Percentiles rank a stretch among this genome's conserved stretches.
Conservation (phyloP, 2,329 filamentous ascomycete species). For the Calonectria ilicicola region DNA sequence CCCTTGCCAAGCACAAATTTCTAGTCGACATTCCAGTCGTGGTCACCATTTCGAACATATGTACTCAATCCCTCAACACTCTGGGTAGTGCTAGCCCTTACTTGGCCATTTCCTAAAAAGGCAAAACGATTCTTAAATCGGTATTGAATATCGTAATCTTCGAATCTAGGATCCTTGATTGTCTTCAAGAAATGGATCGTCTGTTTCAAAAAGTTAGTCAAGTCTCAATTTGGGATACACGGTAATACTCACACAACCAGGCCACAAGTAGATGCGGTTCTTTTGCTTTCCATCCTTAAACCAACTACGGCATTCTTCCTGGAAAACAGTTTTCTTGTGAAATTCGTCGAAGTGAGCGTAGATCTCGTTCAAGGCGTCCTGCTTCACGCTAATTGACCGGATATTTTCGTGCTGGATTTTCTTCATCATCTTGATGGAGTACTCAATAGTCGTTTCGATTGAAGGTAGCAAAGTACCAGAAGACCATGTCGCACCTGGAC, state of each 20-base stretch:
- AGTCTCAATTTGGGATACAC: neutral
- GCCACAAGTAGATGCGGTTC: conserved; percentile 49
- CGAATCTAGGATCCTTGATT: conserved; percentile 49
- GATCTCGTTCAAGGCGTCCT: conserved; percentile 49
- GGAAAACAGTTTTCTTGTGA: conserved; percentile 50
- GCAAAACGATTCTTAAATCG: conserved; percentile 52
- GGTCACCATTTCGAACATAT: conserved; percentile 57
- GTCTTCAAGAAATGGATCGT: conserved; percentile 52
- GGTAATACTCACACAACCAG: conserved; percentile 44
- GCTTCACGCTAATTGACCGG: conserved; percentile 48
- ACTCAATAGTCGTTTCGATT: conserved; percentile 57
- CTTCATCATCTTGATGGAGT: conserved; percentile 52
- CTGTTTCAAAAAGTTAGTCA: conserved; percentile 20
- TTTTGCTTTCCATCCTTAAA: conserved; percentile 50
- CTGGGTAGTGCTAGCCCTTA: conserved; percentile 55
- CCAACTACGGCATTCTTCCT: conserved; percentile 49
- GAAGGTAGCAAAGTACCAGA: conserved; percentile 57
- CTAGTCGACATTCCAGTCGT: conserved; percentile 58
- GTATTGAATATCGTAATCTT: conserved; percentile 48
- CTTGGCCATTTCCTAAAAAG: conserved; percentile 56
- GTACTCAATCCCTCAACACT: conserved; percentile 55
- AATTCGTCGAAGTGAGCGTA: conserved; percentile 48
- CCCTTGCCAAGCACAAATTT: neutral
- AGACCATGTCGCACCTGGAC: conserved; percentile 56
- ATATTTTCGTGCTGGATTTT: conserved; percentile 53